Base-by-base conservation (phyloP, 768 basidiomycete genomes). In the Mycena floridula region DNA sequence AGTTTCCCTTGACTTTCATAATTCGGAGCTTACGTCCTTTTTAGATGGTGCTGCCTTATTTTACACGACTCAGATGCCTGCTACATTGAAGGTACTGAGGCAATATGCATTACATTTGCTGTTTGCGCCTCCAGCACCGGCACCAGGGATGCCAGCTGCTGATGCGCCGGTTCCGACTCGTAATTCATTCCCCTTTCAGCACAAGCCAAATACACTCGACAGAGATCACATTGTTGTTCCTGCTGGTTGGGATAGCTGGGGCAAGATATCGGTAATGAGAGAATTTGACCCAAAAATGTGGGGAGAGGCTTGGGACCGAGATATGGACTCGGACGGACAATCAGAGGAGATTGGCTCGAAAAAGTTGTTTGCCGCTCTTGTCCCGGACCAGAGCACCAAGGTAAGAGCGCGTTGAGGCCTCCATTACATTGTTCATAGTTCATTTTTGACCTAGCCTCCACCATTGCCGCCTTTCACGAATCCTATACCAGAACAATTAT, bases 241-340 rank as follows among this genome's bases (percentile, higher is more conserved):
- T 1, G 79, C 90, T 2, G 96, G 96, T 1, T 99, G 96, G 96
- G 96, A 98, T 58, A 90, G 88, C 52, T 96, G 91, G 89, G 93
- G 94, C 0, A 98, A 97, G 69, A 95, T 97, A 46, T 70, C 75
- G 2, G 85, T 97, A 1, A 66, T 98, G 44, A 68, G 92, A 45
- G 96, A 98, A 1, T 99, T 97, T 54, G 92, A 96, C 43, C 81
- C 88, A 1, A 82, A 79, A 48, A 57, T 69, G 38, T 87, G 84
- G 81, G 85, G 82, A 3, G 85, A 87, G 46, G 85, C 81, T 30
- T 90, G 82, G 84, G 87, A 88, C 50, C 66, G 69, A 28, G 88
- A 91, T 51, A 59, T 91, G 12, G 76, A 72, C 3, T 70, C 65
- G 13, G 74, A 67, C 4, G 61, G 60, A 3, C 66, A 68, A 24